Conservation (phyloP, 2,329 filamentous ascomycete species). For the Talaromyces piceae region DNA sequence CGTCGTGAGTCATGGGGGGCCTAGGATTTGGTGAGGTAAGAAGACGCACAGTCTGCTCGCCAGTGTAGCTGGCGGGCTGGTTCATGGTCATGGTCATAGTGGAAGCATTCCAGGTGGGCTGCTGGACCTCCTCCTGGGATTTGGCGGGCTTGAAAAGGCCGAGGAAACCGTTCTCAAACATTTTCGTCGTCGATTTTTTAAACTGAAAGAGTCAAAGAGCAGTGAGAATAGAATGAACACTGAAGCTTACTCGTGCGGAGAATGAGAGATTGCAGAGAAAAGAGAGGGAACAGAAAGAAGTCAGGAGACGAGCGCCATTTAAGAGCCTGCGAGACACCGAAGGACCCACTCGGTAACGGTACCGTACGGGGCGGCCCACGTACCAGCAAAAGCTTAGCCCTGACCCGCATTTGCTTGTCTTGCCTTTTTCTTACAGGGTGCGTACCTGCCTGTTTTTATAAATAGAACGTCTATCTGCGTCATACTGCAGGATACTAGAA, state of each 20-base stretch:
- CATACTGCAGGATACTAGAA: too few species aligned
- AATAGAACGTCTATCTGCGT: too few species aligned
- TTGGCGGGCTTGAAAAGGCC: slow-evolving; percentile 26
- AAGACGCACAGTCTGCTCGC: slow-evolving; percentile 20
- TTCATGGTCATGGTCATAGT: slow-evolving; percentile 26
- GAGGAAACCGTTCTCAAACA: slow-evolving; percentile 20
- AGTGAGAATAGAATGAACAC: neutral
- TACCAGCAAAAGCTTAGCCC: too few species aligned
- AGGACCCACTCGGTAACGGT: too few species aligned
- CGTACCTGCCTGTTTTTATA: too few species aligned
- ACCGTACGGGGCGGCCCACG: too few species aligned
- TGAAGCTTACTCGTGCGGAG: neutral
- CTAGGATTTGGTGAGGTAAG: neutral
- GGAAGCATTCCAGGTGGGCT: slow-evolving; percentile 24
- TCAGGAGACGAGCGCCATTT: too few species aligned
- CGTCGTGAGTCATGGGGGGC: neutral
- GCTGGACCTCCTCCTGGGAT: slow-evolving; percentile 15
- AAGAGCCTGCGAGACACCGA: too few species aligned
- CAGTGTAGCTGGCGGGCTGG: slow-evolving; percentile 24
- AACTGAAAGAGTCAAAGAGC: neutral
- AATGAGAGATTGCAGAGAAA: too few species aligned
- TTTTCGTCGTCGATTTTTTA: slow-evolving; percentile 1
- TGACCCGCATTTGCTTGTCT: too few species aligned
- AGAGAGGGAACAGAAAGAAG: too few species aligned
- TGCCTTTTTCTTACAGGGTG: too few species aligned